Conservation (phyloP, 2,329 filamentous ascomycete species). For the Aspergillus viridinutans region DNA sequence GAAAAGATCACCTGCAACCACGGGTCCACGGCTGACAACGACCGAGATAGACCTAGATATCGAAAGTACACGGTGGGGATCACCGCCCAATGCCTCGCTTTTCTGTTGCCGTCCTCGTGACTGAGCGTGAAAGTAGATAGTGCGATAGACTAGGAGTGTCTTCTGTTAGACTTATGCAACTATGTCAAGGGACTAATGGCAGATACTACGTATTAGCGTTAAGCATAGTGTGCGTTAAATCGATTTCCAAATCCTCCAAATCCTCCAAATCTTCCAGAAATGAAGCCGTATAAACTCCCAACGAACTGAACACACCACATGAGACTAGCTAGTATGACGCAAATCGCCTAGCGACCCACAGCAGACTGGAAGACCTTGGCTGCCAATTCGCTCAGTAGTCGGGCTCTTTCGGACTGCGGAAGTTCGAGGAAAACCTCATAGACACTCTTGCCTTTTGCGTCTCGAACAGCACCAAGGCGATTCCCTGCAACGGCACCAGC, state of each 20-base stretch:
- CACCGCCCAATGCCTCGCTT: background rate
- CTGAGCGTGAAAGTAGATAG: background rate
- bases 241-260: background rate
- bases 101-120: background rate
- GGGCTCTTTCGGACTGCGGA: slow-evolving; percentile 74
- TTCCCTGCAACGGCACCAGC: slow-evolving; percentile 93
- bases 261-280: background rate
- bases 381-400: slow-evolving; percentile 77
- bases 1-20: no score
- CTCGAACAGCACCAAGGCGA: slow-evolving; percentile 80
- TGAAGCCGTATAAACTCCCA: background rate
- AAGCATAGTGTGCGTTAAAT: background rate
- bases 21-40: no score
- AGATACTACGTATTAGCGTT: background rate
- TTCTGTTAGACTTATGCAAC: no score
- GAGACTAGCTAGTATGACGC: background rate
- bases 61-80: background rate
- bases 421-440: slow-evolving; percentile 86
- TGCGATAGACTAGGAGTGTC: background rate
- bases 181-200: background rate
- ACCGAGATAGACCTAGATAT: no score
- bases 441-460: slow-evolving; percentile 90
- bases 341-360: slow-evolving; percentile 23
- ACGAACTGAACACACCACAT: background rate
- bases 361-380: slow-evolving; percentile 67